Evolutionary conservation across 352 stramenopile species (phyloP), one percentile per base, ranked within the genome.

Genomic region (Phytophthora rubi): DNA sequence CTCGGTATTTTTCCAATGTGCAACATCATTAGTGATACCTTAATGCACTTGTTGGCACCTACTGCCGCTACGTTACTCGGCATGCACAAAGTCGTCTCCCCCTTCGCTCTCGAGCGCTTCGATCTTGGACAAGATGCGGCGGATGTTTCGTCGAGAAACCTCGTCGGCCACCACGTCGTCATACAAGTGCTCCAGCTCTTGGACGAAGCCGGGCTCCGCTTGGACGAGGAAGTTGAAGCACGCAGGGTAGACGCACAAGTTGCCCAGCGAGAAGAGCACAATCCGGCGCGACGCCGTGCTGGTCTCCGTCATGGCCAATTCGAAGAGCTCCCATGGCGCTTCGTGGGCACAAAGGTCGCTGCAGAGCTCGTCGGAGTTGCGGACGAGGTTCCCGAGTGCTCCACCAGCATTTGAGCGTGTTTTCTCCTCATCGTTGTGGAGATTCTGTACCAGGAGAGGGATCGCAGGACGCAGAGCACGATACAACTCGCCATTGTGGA

Each of bases 351-450:
- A 93, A 3, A 98, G 79, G 0, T 87, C 87, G 1, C 21, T 61
- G 30, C 84, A 94, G 0, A 98, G 77, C 13, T 81, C 61, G 32
- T 89, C 80, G 12, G 89, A 95, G 71, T 98, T 98, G 15, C 95
- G 85, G 10, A 98, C 86, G 10, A 98, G 79, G 70, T 98, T 98
- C 8, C 94, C 94, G 1, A 98, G 79, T 6, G 95, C 93, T 0
- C 92, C 93, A 32, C 84, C 92, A 15, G 94, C 95, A 70, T 98
- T 98, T 1, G 93, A 96, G 6, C 94, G 78, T 6, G 91, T 98
- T 56, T 98, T 98, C 15, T 97, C 89, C 35, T 98, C 92, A 2
- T 73, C 58, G 37, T 91, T 77, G 12, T 82, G 72, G n/a, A 92
- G 59, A 54, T 98, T 93, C 16, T 80, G 67, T 5, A 90, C 71